Evolutionary conservation across 305 asterid species (phyloP).

Genomic region (Fraxinus ornus): DNA sequence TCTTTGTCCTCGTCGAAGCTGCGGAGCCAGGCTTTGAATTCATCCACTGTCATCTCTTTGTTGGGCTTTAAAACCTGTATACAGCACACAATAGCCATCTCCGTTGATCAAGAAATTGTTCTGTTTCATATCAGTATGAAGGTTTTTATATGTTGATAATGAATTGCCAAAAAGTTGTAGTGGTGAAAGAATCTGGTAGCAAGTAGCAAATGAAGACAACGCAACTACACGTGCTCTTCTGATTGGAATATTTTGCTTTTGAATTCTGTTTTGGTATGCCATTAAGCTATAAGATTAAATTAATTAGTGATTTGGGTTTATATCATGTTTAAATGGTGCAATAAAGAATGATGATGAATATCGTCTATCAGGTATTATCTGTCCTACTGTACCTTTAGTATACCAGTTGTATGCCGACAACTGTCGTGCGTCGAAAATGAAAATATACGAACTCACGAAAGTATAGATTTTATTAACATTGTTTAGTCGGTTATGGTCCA

Average conservation of each 20-base stretch:
- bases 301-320: not conserved
- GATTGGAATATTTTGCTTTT: not conserved
- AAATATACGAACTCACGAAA: too few relatives aligned
- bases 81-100: conserved; percentile 28
- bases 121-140: not conserved
- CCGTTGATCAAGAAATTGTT: not conserved
- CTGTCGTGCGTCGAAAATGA: too few relatives aligned
- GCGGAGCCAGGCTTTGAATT: conserved; percentile 33
- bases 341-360: not conserved
- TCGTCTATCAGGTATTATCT: not conserved
- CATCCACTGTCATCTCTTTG: conserved; percentile 28
- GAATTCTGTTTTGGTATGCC: not conserved
- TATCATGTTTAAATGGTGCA: not conserved
- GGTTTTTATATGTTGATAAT: not conserved
- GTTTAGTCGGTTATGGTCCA: too few relatives aligned
- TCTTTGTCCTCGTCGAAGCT: conserved; percentile 24
- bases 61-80: conserved; percentile 12
- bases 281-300: not conserved
- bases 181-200: conserved; percentile 2
- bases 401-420: too few relatives aligned
- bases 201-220: not conserved
- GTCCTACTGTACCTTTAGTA: too few relatives aligned
- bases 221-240: not conserved
- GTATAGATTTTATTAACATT: too few relatives aligned
- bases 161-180: not conserved